Percentiles rank a stretch among this genome's conserved stretches.
Conservation (phyloP, 1,284 basidiomycete genomes). For the Boletus smithii region DNA sequence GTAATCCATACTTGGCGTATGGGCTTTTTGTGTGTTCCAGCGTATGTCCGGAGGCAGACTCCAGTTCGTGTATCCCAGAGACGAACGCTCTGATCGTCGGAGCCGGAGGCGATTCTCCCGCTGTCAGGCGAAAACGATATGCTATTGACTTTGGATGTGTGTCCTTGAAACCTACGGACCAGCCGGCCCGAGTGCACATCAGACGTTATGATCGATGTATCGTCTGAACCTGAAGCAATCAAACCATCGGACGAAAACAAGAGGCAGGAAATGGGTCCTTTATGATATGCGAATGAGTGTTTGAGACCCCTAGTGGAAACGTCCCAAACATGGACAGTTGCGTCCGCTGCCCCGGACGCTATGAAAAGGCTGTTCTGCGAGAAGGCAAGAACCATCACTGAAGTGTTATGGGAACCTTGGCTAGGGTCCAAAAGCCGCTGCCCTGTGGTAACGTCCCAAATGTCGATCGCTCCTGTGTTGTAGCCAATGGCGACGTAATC, state of each 20-base stretch:
- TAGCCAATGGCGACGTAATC: constrained; percentile 20
- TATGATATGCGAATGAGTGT: constrained; percentile 10
- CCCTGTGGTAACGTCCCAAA: constrained; percentile 27
- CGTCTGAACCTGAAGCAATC: constrained; percentile 25
- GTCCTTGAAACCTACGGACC: constrained; percentile 10
- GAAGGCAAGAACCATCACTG: constrained; percentile 15
- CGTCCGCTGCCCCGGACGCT: constrained; percentile 17
- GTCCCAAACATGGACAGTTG: constrained; percentile 18
- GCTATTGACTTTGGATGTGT: constrained; percentile 12
- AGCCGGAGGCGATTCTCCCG: constrained; percentile 19
- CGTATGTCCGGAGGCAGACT: constrained; percentile 16
- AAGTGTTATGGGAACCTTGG: constrained; percentile 2
- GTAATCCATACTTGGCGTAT: constrained; percentile 20
- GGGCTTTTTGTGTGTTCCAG: constrained; percentile 15
- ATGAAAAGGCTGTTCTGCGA: constrained; percentile 11
- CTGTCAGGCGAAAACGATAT: constrained; percentile 23
- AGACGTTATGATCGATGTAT: constrained; percentile 17
- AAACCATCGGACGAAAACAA: constrained; percentile 14
- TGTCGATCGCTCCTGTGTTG: constrained; percentile 13
- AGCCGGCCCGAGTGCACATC: constrained; percentile 10
- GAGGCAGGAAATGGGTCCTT: constrained; percentile 12
- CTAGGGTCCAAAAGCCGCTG: constrained; percentile 3
- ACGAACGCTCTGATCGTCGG: constrained; percentile 20
- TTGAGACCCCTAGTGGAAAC: constrained; percentile 2
- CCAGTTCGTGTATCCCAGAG: constrained; percentile 26